Base-by-base conservation (phyloP, 2,329 filamentous ascomycete genomes). In the Clonostachys rosea region DNA sequence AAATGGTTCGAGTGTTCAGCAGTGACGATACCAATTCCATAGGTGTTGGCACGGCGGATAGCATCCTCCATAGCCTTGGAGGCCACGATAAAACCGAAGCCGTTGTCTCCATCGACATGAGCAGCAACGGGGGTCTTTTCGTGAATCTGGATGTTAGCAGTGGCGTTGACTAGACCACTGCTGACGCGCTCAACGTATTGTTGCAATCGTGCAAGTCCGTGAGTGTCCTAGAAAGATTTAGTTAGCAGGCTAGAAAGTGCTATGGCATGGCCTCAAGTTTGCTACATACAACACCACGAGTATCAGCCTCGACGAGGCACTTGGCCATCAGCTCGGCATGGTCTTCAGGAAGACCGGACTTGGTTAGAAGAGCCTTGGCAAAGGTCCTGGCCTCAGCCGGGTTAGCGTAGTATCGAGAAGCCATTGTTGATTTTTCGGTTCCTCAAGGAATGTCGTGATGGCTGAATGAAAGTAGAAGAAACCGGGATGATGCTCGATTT, bases 11-110 rank as follows among this genome's bases (percentile, higher is more conserved):
- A 54, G 46, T 57, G 47, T 10, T 48, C 47, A 6, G 52, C 55
- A 5, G 54, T 50, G 3, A 60, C 57, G 3, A 60, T 50, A 9
- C 53, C 56, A 34, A 61, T 45, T 18, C 58, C 58, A 33, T 54
- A 59, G 11, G 40, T 50, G 16, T 47, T 46, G 6, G 49, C 58
- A 35, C 49, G 50, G 33, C 52, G 51, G 39, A 60, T 56, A n/a
- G 52, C 56, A 30, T 44, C 18, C 11, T 44, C 42, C 14, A 47
- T 35, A 16, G 46, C 46, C 7, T 49, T 42, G 44, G 48, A 47
- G 17, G 49, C 60, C 6, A 53, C 58, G 37, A 62, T 52, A 42
- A 63, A 59, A 9, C 61, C 61, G 35, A 64, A 60, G 3, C 47
- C 55, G 41, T 64, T 60, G 16, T 52, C 49, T 8, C 52, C 61